Base-by-base conservation (phyloP, 352 stramenopile species). In the Phytophthora tubulina region DNA sequence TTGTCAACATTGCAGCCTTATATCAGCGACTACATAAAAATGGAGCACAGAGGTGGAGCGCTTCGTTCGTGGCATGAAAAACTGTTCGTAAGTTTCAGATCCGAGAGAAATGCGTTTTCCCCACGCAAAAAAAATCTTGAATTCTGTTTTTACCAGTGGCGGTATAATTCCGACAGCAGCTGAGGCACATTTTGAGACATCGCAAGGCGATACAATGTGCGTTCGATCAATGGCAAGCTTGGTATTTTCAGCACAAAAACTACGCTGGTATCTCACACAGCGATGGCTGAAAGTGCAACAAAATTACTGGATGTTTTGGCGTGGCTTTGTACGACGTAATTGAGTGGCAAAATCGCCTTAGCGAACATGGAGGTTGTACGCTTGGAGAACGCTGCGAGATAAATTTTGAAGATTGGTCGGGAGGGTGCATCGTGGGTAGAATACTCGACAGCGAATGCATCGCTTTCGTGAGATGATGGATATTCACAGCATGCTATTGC, bases 181-280 rank as follows among this genome's bases (percentile, higher is more conserved):
- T 73, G 11, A 73, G 68, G 30, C 41, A 35, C 2, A 21, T 67
- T 59, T 50, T 42, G 8, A 44, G 32, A 14, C 21, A 21, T 21
- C 41, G 42, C 33, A 68, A 73, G n/a, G 30, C 36, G 6, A 46
- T 73, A 15, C 41, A 68, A 15, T 35, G 30, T 63, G 27, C 41
- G 30, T 68, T 73, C 6, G 35, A 68, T 2, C 32, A 68, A 32
- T 73, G 65, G 65, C 41, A 73, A 14, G 9, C 33, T 15, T 73
- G 65, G 65, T 36, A 13, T 30, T 11, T 17, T 6, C 13, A 73
- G 6, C 57, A 73, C 9, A 52, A 32, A 73, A 68, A 42, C 3
- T 72, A 31, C 65, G 39, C 13, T 57, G 55, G 7, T 54, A 72
- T 51, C 41, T 72, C 4, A 41, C n/a, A 21, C 38, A 67, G 41